A percentile compares a stretch with the other conserved stretches of the same genome.
Conservation (phyloP, 176 grass and related monocot species). For the Oryza glaberrima region DNA sequence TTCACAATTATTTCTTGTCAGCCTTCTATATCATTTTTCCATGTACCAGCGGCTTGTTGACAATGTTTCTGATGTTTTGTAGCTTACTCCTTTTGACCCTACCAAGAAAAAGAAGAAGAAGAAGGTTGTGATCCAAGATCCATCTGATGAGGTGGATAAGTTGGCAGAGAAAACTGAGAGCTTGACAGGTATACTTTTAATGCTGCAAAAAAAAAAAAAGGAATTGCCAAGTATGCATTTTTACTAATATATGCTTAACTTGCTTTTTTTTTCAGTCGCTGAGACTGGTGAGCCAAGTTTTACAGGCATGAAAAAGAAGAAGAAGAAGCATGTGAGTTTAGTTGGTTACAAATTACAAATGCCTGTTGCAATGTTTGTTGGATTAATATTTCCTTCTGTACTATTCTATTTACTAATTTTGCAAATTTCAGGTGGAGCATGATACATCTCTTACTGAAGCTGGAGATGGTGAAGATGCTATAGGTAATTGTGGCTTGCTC, state of each 20-base stretch:
- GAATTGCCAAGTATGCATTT: constrained; percentile 4
- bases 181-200: constrained; percentile 41
- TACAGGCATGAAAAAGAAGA: constrained; percentile 92
- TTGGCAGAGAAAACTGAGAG: constrained; percentile 72
- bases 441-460: constrained; percentile 52
- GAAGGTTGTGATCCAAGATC: constrained; percentile 87
- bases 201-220: constrained; percentile 6
- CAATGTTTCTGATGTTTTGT: constrained; percentile 16
- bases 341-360: neutral
- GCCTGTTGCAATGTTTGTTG: constrained; percentile 24
- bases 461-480: constrained; percentile 43
- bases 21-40: neutral
- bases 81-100: constrained; percentile 91
- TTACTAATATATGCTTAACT: constrained; percentile 10
- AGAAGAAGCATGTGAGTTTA: constrained; percentile 87
- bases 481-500: constrained; percentile 31
- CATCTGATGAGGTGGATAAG: constrained; percentile 77
- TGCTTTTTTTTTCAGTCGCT: constrained; percentile 43
- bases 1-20: neutral
- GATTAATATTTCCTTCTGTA: neutral
- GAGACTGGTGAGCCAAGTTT: constrained; percentile 70
- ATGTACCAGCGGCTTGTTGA: neutral
- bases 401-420: neutral
- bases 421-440: constrained; percentile 60
- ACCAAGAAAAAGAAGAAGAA: constrained; percentile 99